Evolutionary conservation across 495 filamentous ascomycete genomes (phyloP).

Genomic region (Podospora australis): DNA sequence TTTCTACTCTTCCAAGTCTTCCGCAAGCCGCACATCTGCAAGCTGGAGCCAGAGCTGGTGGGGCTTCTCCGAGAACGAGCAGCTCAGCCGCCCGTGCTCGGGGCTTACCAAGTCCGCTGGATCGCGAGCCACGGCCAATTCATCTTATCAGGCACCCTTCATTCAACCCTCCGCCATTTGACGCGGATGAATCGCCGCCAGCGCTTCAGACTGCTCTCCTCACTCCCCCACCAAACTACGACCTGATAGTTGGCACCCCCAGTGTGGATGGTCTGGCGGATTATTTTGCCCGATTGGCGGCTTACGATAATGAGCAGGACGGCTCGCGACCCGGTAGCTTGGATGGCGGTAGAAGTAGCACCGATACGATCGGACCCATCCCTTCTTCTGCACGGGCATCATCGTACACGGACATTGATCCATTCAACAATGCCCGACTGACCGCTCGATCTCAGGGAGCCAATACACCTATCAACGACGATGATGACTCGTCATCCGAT

Average conservation of each 20-base stretch:
- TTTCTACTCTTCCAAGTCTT: constrained; percentile 11
- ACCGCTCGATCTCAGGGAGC: neutral
- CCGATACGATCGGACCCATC: constrained; percentile 4
- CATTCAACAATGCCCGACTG: neutral
- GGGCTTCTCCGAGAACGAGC: neutral
- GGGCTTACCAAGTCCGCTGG: constrained; percentile 13
- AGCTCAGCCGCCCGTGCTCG: constrained; percentile 6
- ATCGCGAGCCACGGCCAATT: constrained; percentile 56
- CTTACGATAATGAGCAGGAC: constrained; percentile 37
- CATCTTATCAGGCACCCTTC: constrained; percentile 85
- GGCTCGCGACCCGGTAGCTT: neutral
- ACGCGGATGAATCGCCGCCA: constrained; percentile 78
- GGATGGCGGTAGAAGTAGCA: constrained; percentile 4
- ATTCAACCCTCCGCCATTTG: constrained; percentile 86
- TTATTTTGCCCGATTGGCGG: constrained; percentile 65
- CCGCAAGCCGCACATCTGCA: constrained; percentile 29
- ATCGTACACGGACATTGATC: constrained; percentile 1
- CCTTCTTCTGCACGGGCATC: neutral
- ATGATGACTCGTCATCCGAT: constrained; percentile 21
- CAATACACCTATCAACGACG: neutral
- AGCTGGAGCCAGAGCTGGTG: neutral
- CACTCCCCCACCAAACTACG: constrained; percentile 87
- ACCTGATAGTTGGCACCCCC: constrained; percentile 72
- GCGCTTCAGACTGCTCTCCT: constrained; percentile 40
- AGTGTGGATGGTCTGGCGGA: constrained; percentile 78